phyloP scores from a whole-genome alignment of 768 basidiomycete genomes.

The Collybia sordida region DNA sequence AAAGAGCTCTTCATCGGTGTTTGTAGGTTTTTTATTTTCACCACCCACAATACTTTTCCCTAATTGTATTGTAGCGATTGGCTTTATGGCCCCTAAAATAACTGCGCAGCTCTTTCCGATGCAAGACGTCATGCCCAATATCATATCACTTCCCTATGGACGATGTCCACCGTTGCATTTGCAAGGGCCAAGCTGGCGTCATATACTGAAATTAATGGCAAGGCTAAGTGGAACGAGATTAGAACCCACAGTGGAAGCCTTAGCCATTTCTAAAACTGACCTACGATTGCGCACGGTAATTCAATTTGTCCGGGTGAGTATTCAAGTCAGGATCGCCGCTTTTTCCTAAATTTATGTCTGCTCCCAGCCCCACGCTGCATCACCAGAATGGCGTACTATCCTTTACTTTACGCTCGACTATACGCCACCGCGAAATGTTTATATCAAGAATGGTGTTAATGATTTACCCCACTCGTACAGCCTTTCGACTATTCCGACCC shows the following conservation, averaged over 20 bases:
- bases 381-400: constrained; percentile 69
- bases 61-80: constrained; percentile 51
- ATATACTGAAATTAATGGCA: constrained; percentile 74
- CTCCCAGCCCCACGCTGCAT: constrained; percentile 54
- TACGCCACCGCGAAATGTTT: constrained; percentile 48
- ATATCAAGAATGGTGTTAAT: constrained; percentile 48
- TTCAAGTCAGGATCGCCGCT: background rate
- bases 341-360: background rate
- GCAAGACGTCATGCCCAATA: constrained; percentile 60
- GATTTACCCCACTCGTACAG: constrained; percentile 73
- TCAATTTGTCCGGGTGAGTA: constrained; percentile 73
- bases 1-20: constrained; percentile 56
- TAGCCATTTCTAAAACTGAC: constrained; percentile 54
- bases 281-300: constrained; percentile 70
- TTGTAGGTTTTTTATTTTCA: constrained; percentile 46
- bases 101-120: constrained; percentile 45
- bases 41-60: background rate
- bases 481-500: constrained; percentile 54
- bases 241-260: constrained; percentile 68
- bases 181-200: constrained; percentile 73
- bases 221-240: constrained; percentile 67
- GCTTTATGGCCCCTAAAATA: constrained; percentile 61
- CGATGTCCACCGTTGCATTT: constrained; percentile 68
- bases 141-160: constrained; percentile 73
- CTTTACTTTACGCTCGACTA: constrained; percentile 79